Base-by-base conservation (phyloP, 345 rosid genomes). In the Gynandropsis gynandra region DNA sequence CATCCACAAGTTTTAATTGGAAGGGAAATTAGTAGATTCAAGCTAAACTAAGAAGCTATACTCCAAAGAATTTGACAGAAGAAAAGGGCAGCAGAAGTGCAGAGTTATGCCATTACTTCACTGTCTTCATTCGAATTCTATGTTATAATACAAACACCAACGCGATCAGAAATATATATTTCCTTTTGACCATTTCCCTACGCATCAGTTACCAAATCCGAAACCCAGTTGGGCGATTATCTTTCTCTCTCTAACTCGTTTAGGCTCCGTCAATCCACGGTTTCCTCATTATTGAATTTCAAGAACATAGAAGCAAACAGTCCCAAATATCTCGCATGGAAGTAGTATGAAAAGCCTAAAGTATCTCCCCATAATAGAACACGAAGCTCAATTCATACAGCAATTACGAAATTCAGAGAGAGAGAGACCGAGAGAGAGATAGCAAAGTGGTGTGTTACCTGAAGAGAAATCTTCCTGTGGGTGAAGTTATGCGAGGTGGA, bases 1-100 rank as follows among this genome's bases (percentile, higher is more conserved):
- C 80, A 76, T 58, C 85, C 76, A 70, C 65, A 81, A 52, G 49
- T 58, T 52, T 62, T 27, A 61, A 74, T 63, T 16, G 50, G 41
- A 63, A 62, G 48, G 64, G 50, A 47, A 71, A 53, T 65, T 66
- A 54, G 53, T 41, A 58, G 46, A 20, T n/a, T 37, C 24, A 1
- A 37, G 11, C n/a, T 2, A 10, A 10, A 37, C 9, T 37, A 3
- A 37, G n/a, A 37, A 24, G 29, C 8, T 41, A 6, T 7, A 41
- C 8, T 8, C 31, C 29, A 40, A 40, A n/a, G 31, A n/a, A 19
- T 12, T 18, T 33, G 12, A 31, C 10, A 20, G 4, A 38, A 4
- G 16, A 39, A 17, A 32, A 27, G 31, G 10, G 29, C 29, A 5
- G 29, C 29, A 24, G 29, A 24, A 2, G 2, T 24, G 29, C 29